A percentile compares a stretch with the other conserved stretches of the same genome.
Evolutionary conservation across 148 eudicot species (phyloP).

Genomic region (Diospyros kaki): DNA sequence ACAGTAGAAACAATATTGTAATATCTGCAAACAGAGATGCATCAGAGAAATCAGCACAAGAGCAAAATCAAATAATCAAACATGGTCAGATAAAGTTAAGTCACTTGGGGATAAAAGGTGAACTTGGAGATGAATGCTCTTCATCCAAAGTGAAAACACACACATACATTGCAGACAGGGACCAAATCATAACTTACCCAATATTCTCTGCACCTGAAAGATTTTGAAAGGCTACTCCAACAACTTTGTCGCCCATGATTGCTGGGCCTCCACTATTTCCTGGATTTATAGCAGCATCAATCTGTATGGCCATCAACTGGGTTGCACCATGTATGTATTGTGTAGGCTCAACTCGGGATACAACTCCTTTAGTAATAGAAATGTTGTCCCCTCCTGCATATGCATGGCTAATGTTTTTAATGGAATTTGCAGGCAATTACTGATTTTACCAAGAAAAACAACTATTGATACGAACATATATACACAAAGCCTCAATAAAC

Average conservation of each 20-base stretch:
- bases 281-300: constrained; percentile 98
- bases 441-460: neutral
- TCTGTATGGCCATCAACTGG: constrained; percentile 90
- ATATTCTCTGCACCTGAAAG: constrained; percentile 98
- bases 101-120: neutral
- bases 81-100: neutral
- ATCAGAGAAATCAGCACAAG: neutral
- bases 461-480: neutral
- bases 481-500: neutral
- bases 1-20: neutral
- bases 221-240: constrained; percentile 97
- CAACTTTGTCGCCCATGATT: constrained; percentile 94
- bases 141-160: neutral
- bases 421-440: neutral
- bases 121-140: neutral
- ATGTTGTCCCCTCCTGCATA: constrained; percentile 90
- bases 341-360: constrained; percentile 94
- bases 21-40: too few relatives aligned
- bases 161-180: neutral
- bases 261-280: constrained; percentile 99
- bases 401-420: neutral
- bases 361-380: constrained; percentile 94
- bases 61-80: neutral
- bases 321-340: constrained; percentile 94
- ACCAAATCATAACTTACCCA: constrained; percentile 53